These are phyloP conservation scores for Claviceps humidiphila DNA, from an alignment of 2,329 filamentous ascomycete species.

Conservation along the genomic window DNA sequence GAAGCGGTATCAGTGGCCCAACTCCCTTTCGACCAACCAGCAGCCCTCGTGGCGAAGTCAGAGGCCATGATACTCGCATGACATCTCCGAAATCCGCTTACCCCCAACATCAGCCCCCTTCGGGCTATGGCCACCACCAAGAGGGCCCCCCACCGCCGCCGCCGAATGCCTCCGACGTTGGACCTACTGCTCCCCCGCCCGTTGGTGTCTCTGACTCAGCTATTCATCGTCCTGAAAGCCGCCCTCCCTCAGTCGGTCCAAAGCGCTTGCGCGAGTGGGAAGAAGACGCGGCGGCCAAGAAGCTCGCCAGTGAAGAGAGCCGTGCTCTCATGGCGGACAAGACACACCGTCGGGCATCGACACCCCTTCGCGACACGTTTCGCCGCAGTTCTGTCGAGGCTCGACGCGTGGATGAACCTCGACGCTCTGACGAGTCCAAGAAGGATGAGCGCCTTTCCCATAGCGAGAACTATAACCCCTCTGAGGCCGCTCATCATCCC, in stretches of 20 bases:
- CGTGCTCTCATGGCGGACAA: constrained; percentile 78
- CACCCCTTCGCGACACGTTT: constrained; percentile 55
- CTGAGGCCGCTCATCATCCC: constrained; percentile 74
- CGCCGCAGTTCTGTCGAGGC: constrained; percentile 67
- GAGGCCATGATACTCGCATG: constrained; percentile 71
- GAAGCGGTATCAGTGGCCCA: constrained; percentile 32
- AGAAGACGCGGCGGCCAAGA: constrained; percentile 65
- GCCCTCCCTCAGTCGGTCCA: constrained; percentile 64
- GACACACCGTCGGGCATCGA: constrained; percentile 64
- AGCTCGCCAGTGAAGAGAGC: constrained; percentile 77
- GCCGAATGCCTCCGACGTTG: constrained; percentile 48
- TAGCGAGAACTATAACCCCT: constrained; percentile 76
- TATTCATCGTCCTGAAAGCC: constrained; percentile 47
- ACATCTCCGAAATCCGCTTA: constrained; percentile 86
- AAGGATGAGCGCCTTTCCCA: constrained; percentile 54
- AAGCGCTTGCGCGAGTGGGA: constrained; percentile 94
- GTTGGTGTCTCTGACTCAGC: constrained; percentile 48
- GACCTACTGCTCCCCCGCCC: constrained; percentile 30
- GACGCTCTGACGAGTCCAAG: constrained; percentile 44
- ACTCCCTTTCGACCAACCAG: constrained; percentile 59
- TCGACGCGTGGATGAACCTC: constrained; percentile 50
- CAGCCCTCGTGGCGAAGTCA: constrained; percentile 73
- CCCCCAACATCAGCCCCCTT: constrained; percentile 53
- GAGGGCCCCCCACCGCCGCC: constrained; percentile 32
- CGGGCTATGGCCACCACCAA: constrained; percentile 51